These are phyloP conservation scores for Mycena rosella DNA, from an alignment of 768 basidiomycete species.

Conservation along the genomic window DNA sequence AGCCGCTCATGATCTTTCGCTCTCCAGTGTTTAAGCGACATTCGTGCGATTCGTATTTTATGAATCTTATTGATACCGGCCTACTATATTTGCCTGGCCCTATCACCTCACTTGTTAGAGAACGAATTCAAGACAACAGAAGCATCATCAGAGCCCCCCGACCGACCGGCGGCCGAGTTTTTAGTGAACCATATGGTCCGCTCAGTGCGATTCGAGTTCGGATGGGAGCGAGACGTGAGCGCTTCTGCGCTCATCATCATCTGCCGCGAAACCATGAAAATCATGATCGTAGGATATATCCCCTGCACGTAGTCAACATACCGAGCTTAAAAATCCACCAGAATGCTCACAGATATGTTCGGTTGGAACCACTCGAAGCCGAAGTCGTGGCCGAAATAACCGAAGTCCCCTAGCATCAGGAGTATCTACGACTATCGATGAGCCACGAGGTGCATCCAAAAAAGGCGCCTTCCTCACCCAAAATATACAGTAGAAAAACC, in stretches of 20 bases:
- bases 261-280: constrained; percentile 36
- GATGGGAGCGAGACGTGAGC: background rate
- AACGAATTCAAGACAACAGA: constrained; percentile 17
- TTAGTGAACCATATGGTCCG: constrained; percentile 20
- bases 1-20: no score
- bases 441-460: background rate
- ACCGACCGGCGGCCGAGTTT: background rate
- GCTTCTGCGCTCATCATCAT: constrained; percentile 31
- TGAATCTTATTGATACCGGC: background rate
- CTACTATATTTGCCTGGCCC: background rate
- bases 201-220: constrained; percentile 7
- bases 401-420: constrained; percentile 33
- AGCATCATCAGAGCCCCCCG: constrained; percentile 1
- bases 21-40: no score
- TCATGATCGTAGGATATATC: constrained; percentile 35
- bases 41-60: background rate
- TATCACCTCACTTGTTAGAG: background rate
- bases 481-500: constrained; percentile 32
- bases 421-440: constrained; percentile 11
- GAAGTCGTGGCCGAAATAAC: constrained; percentile 33
- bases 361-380: constrained; percentile 37
- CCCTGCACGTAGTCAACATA: constrained; percentile 20
- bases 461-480: constrained; percentile 25
- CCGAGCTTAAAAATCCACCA: background rate
- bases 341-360: constrained; percentile 24